Conservation (phyloP, 257 asterid genomes). For the Nicotiana tabacum region DNA sequence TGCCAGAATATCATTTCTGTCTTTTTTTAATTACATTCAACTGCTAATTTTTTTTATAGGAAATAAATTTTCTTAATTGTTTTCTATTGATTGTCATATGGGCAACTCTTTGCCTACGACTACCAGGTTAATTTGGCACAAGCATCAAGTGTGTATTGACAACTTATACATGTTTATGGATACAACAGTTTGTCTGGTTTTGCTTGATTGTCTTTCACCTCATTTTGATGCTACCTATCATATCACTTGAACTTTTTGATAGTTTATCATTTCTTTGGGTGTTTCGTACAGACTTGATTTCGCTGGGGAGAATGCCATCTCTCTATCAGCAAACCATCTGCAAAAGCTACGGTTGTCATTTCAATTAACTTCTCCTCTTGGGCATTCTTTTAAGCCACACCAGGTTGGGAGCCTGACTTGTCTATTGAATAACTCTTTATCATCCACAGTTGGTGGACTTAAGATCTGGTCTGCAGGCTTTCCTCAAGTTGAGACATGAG, state of each 20-base stretch:
- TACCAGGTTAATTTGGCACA: background rate
- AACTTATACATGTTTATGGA: background rate
- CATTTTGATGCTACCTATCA: background rate
- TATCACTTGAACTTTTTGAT: background rate
- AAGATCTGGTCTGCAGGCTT: conserved; percentile 52
- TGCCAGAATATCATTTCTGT: background rate
- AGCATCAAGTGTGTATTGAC: background rate
- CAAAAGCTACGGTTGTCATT: conserved; percentile 78
- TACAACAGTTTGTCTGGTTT: background rate
- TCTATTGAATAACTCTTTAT: background rate
- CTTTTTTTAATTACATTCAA: background rate
- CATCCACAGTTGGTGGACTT: conserved; percentile 6
- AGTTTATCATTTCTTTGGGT: background rate
- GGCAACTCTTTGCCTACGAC: background rate
- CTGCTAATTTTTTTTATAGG: background rate
- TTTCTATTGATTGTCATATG: background rate
- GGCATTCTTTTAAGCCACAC: conserved; percentile 76
- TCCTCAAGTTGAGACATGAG: conserved; percentile 73
- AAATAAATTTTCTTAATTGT: background rate
- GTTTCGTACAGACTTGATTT: conserved; percentile 51
- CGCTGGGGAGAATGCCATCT: conserved; percentile 42
- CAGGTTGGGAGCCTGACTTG: conserved; percentile 50
- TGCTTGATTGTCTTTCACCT: background rate
- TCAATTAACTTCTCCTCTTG: conserved; percentile 65
- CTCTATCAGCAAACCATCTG: conserved; percentile 90